Base-by-base conservation (phyloP, 2,329 filamentous ascomycete species). In the Camptophora hylomeconis region DNA sequence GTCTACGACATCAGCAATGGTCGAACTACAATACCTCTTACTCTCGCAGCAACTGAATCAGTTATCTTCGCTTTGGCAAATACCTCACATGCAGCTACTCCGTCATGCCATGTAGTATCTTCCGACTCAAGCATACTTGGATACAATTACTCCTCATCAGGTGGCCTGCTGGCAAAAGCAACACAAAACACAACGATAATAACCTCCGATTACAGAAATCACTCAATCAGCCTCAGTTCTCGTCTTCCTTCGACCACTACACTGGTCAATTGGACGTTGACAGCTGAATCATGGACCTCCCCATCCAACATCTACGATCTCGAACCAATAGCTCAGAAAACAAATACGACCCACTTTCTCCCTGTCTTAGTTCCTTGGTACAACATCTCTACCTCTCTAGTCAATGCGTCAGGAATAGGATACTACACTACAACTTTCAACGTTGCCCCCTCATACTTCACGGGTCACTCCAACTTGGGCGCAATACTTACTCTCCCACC, bases 31-130 rank as follows among this genome's bases (percentile, higher is more conserved):
- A 50, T 61, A 9, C 46, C 48, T 2, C 33, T 63, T 9, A 32
- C 28, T 2, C 40, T 65, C 3, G 51, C 50, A 13, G 51, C 45
- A 1, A 58, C 60, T 30, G 52, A 64, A 43, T 52, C 50, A 3
- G 42, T 45, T 2, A 52, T 61, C 18, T 40, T 63, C 16, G 56
- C 45, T 5, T 57, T 63, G 38, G 18, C 13, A 3, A 13, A 30
- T 2, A 17, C n/a, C 11, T 9, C 30, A 5, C n/a, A 24, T 10
- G 12, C 23, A 24, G 7, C 12, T n/a, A n/a, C n/a, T n/a, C n/a
- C n/a, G 23, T 24, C 12, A 8, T 24, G 10, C 8, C 18, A 28
- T 14, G 9, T 9, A 11, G 17, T 5, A 20, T 5, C 15, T 28
- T 17, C n/a, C 24, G 1, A 84, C n/a, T n/a, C n/a, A n/a, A n/a